Conservation (phyloP, 495 filamentous ascomycete species). For the Cryomyces minteri region DNA sequence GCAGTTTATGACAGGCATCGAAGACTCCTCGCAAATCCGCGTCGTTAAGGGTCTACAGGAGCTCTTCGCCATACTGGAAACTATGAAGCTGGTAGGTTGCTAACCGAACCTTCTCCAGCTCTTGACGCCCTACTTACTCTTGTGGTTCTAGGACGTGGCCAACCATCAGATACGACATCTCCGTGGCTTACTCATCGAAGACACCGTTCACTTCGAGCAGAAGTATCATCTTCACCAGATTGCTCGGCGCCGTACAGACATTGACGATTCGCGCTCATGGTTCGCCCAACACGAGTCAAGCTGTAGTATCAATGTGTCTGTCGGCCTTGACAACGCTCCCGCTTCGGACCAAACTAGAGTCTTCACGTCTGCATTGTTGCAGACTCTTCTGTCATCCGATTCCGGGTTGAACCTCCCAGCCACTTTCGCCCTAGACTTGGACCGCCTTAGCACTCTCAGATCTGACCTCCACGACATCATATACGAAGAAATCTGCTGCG, state of each 20-base stretch:
- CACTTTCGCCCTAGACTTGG: slow-evolving; percentile 71
- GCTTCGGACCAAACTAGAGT: too few relatives aligned
- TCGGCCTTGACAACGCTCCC: too few relatives aligned
- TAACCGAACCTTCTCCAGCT: background rate
- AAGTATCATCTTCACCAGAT: slow-evolving; percentile 43
- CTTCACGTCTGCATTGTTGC: too few relatives aligned
- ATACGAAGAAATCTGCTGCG: slow-evolving; percentile 44
- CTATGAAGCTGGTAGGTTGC: slow-evolving; percentile 29
- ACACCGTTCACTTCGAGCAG: slow-evolving; percentile 80
- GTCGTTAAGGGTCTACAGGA: slow-evolving; percentile 62
- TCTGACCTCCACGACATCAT: slow-evolving; percentile 52
- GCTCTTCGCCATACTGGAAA: slow-evolving; percentile 31
- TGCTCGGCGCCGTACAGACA: slow-evolving; percentile 4
- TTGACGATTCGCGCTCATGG: slow-evolving; percentile 3
- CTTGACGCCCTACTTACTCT: background rate
- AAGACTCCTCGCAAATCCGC: slow-evolving; percentile 42
- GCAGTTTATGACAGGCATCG: slow-evolving; percentile 52
- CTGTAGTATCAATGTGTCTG: too few relatives aligned
- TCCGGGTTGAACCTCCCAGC: slow-evolving; percentile 37
- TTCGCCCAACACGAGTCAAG: too few relatives aligned
- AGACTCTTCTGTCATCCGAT: slow-evolving; percentile 38
- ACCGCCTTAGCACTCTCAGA: slow-evolving; percentile 56
- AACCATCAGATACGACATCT: slow-evolving; percentile 89
- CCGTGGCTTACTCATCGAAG: slow-evolving; percentile 67
- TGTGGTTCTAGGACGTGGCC: slow-evolving; percentile 52